Evolutionary conservation across 805 yeast species (phyloP), one percentile per base, ranked within the genome.

Genomic region (Zygosaccharomyces siamensis): DNA sequence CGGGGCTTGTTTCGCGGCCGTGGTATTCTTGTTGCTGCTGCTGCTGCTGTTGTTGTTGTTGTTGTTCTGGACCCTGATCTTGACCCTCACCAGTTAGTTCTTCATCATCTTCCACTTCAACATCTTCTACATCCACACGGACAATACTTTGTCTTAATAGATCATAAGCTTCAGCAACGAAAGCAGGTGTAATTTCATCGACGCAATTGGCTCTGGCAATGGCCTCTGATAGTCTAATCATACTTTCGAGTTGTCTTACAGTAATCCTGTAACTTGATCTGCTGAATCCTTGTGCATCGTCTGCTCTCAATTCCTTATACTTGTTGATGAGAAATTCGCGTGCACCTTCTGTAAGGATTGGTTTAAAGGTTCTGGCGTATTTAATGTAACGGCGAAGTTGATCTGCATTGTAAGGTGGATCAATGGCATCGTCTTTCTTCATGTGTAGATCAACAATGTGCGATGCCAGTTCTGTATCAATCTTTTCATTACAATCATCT

Each of bases 161-260:
- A 60, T 86, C 92, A 66, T 86, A 89, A 0, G 99, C 99, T 64
- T 93, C 98, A 2, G 90, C 85, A 39, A 92, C 98, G 66, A 89
- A 87, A 31, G 77, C 76, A 6, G 92, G 87, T 0, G 92, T 81
- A 46, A 89, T 84, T 53, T 82, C 89, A 54, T 87, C 93, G 16
- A 90, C 86, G 69, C 98, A 90, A 68, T 92, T 93, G 24, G 98
- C 97, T 56, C 96, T 78, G 1, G 99, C 98, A 68, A 93, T 90
- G 1, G 97, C 98, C 66, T 93, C 99, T 3, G 93, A 83, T 50
- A 93, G 75, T 63, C 99, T 79, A 56, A 93, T 84, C 89, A 90
- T 80, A 46, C 93, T 84, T 70, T 92, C 99, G 61, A 93, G 76
- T 66, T 93, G 99, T 74, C 99, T 86, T 31, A 93, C 99, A 0